Base-by-base conservation (phyloP, 345 rosid genomes). In the Nephelium lappaceum region DNA sequence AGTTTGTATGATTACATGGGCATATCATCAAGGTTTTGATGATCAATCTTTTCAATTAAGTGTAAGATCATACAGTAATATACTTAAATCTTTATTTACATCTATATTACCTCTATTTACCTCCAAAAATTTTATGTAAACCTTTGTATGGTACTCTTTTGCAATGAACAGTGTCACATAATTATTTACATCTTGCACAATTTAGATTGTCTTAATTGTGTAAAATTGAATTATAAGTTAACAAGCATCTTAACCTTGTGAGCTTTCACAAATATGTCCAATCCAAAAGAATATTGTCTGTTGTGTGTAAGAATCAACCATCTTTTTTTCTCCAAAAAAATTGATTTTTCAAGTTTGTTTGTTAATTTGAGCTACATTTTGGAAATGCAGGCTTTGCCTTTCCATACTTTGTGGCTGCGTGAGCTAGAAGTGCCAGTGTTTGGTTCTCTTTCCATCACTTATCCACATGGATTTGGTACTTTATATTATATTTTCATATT, bases 371-470 rank as follows among this genome's bases (percentile, higher is more conserved):
- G 43, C 10, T 60, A 7, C 55, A 53, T 58, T 71, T 19, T 67
- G 70, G 27, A 77, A 76, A 68, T 88, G 82, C 87, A 93, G 99
- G 94, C 81, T 79, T 77, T 36, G n/a, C 90, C 92, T 39, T 93
- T 96, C 81, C 79, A 77, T 88, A 84, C 87, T 66, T 72, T 88
- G 82, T 94, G 99, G 98, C 66, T 81, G 66, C 79, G 68, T 77
- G 98, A 94, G 81, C 84, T 96, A 51, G 91, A 83, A 79, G 92
- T 84, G 31, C 98, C 99, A n/a, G 81, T 89, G 25, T 96, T 96
- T 83, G 98, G 94, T 75, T 94, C 99, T 25, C 81, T 91, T 64
- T 79, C 90, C 79, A 73, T 95, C 78, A 72, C 84, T 74, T 83
- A 87, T 69, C 72, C 80, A 77, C 84, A 73, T 83, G 89, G 81